Evolutionary conservation across 176 grass and related monocot species (phyloP), one percentile per base, ranked within the genome.

Genomic region (Rhynchospora pubera): DNA sequence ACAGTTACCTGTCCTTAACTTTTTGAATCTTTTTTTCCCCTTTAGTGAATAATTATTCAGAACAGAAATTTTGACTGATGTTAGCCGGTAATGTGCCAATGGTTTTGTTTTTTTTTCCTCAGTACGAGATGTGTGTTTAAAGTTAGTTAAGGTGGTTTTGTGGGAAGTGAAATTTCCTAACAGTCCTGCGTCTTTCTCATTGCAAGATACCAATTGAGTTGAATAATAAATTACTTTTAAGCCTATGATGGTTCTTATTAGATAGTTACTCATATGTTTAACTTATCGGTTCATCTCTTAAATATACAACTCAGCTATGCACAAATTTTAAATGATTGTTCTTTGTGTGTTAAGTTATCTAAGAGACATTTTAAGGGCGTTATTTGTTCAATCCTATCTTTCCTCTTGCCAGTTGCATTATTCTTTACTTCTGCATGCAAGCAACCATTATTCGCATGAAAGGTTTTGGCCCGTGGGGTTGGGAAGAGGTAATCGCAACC

Each of bases 21-120:
- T 76, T 56, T 76, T 76, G 72, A 55, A 76, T 50, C 30, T 57
- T 62, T 62, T 79, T 61, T 30, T 39, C 11, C 13, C 42, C n/a
- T 81, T 82, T 51, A n/a, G 59, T 62, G 79, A 82, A 82, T 82
- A 82, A 82, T 81, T n/a, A 50, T 82, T 66, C 60, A 66, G 23
- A 62, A 82, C 59, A 82, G 39, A 82, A 62, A 50, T 82, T 82
- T 64, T 82, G 79, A 50, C 59, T 82, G 26, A 62, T 80, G 24
- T 50, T 73, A 50, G 45, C 46, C 44, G 22, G 71, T 18, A 39
- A 55, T 56, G 65, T 43, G 30, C 15, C 16, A 1, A 13, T 57
- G 76, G 45, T n/a, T 26, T 52, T 53, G 45, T 48, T 62, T 34
- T 34, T 34, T 34, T 34, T 3, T 3, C 32, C 47, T 66, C 19